Base-by-base conservation (phyloP, 495 filamentous ascomycete genomes). In the Arthonia radiata region DNA sequence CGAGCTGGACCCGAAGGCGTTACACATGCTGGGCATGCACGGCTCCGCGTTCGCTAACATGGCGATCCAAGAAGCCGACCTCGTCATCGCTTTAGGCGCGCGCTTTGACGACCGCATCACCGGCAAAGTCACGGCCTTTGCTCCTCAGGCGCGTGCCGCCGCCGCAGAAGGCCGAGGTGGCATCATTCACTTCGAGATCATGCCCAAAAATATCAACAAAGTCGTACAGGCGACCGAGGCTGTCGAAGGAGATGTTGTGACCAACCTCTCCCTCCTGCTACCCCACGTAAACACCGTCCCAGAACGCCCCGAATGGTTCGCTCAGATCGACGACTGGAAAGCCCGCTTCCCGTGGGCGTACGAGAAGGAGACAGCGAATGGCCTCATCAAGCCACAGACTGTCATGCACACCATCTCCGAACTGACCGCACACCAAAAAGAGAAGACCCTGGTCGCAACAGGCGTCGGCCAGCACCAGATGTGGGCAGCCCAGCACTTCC, bases 381-480 rank as follows among this genome's bases (percentile, higher is more conserved):
- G 66, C 15, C 52, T 71, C 32, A 92, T 89, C 55, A 89, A 86
- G 53, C 83, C 83, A 2, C 81, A 94, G 50, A 58, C 64, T 12
- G 53, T 91, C 28, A 81, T 94, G 28, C 64, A 81, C 42, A 71
- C 71, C 40, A 63, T 93, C 19, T 77, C 65, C 42, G 61, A 72
- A 14, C 54, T 81, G 11, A 79, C 73, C 1, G 66, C 61, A 2
- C 37, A 65, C 35, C 64, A 68, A 30, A 86, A 91, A 43, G 54
- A 83, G 7, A 53, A 65, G 29, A 86, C 76, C 8, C 64, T 86
- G 41, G 86, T 94, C 41, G 50, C 79, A 4, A 93, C 81, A 1
- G 82, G 82, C 38, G 82, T 92, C 17, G 82, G 83, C 18, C 81
- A 92, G 44, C 82, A 93, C 45, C 83, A 92, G 52, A 93, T 94